Base-by-base conservation (phyloP, 164 flowering plant species). In the Chimonanthus salicifolius region DNA sequence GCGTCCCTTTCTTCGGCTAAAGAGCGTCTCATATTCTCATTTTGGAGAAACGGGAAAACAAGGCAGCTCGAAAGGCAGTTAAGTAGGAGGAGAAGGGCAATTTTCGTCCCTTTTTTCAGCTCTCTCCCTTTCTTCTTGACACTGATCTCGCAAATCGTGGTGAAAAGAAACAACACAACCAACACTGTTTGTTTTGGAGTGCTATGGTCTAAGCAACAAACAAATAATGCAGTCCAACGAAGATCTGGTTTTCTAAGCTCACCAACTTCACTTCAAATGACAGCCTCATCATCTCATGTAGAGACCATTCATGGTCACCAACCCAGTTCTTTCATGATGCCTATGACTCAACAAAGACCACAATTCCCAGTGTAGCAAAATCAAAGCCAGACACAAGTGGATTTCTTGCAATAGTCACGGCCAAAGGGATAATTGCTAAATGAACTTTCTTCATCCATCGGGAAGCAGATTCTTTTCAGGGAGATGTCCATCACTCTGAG, bases 321-420 rank as follows among this genome's bases (percentile, higher is more conserved):
- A 5, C 64, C 65, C 68, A 77, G 65, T 76, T 68, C 93, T 54
- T 20, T 87, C 33, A 64, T 85, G 82, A 79, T 86, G 85, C 93
- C 80, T 67, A 83, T 84, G 87, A 49, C 84, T 78, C 96, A 66
- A 62, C 64, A 54, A 15, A 73, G 64, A 49, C 43, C 49, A 50
- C 75, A 72, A 18, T 8, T 49, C 43, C 69, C 75, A 49, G 11
- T 54, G 5, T 54, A 54, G 7, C 60, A 54, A 54, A 54, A 54
- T 16, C 60, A 54, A 54, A 54, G n/a, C 60, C 43, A 64, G 46
- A 72, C 62, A 45, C 67, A 62, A 21, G n/a, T 63, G 47, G 67
- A 64, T 18, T 33, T 64, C 58, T 65, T 46, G 47, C 62, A 16
- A 7, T 70, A 87, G 73, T 74, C 82, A n/a, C 87, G 78, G 75